These are phyloP conservation scores for Mortierella alpina DNA, from an alignment of 192 early-diverging fungal species.

Conservation along the genomic window DNA sequence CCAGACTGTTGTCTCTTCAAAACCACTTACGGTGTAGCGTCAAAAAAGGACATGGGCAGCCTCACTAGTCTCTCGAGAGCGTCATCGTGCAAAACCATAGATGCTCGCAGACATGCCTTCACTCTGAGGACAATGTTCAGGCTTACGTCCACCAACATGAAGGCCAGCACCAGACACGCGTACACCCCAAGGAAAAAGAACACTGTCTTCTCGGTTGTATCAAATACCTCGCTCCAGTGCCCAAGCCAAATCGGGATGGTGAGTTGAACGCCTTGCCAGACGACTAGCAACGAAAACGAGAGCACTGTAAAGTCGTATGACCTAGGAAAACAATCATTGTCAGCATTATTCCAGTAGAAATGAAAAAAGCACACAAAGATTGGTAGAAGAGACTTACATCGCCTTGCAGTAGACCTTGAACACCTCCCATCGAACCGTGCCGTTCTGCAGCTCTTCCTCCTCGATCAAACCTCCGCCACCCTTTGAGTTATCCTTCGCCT, in stretches of 20 bases:
- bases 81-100: slow-evolving; percentile 63
- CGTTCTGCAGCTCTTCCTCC: slow-evolving; percentile 81
- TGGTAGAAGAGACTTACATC: slow-evolving; percentile 1
- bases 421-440: slow-evolving; percentile 76
- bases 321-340: not conserved
- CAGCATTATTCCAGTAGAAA: not conserved
- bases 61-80: slow-evolving; percentile 71
- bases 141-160: slow-evolving; percentile 3
- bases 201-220: not conserved
- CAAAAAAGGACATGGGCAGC: slow-evolving; percentile 58
- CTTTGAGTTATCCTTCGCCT: not conserved
- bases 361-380: not conserved
- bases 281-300: too few species aligned
- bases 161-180: slow-evolving; percentile 8
- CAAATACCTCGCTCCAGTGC: not conserved
- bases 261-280: not conserved
- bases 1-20: not conserved
- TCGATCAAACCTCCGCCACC: slow-evolving; percentile 68
- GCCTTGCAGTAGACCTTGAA: slow-evolving; percentile 81
- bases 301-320: too few species aligned
- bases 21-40: slow-evolving; percentile 17
- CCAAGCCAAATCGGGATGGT: not conserved
- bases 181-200: slow-evolving; percentile 22
- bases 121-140: slow-evolving; percentile 15
- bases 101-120: slow-evolving; percentile 27